Evolutionary conservation across 495 filamentous ascomycete species (phyloP), one percentile per base, ranked within the genome.

Genomic region (Aspergillus cavernicola): DNA sequence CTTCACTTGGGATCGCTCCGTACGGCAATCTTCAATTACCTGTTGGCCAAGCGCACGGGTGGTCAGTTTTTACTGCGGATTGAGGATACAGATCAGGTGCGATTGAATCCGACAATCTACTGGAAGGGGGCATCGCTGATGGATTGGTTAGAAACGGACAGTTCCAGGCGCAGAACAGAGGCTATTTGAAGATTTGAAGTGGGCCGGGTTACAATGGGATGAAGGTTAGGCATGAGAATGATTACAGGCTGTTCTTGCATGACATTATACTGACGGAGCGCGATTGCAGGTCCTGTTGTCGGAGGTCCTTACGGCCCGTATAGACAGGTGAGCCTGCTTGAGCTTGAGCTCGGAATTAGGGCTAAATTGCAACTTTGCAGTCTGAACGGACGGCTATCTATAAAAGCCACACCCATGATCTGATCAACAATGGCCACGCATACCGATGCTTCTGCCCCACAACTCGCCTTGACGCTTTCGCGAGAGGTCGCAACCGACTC

Each of bases 61-160:
- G 93, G 93, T n/a, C 86, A 97, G 70, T 97, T 98, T 59, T 61
- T 98, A 4, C 69, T 98, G 26, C 83, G 93, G 43, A 82, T 98
- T 56, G 93, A 98, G 75, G 93, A 98, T 64, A 98, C 93, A 31
- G 93, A 98, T 73, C 85, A 89, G 81, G 91, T 95, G 63, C 39
- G 77, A 61, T 33, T 22, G 22, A 43, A 13, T 8, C n/a, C 19
- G 20, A 28, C 26, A 20, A 32, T 26, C 10, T 40, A n/a, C 12
- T 41, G 12, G 10, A 36, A 15, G 33, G 31, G 28, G 10, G n/a
- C n/a, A 29, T 35, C 35, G 65, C 73, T 78, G 61, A 80, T 57
- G 29, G 39, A 18, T 40, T 31, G 20, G 16, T 42, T 65, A 90
- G 87, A 89, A 84, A 82, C 78, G 88, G 57, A 88, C 85, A 12